A percentile compares a stretch with the other conserved stretches of the same genome.
phyloP scores from a whole-genome alignment of 2,329 filamentous ascomycete species.

The Hypoxylon sp. region DNA sequence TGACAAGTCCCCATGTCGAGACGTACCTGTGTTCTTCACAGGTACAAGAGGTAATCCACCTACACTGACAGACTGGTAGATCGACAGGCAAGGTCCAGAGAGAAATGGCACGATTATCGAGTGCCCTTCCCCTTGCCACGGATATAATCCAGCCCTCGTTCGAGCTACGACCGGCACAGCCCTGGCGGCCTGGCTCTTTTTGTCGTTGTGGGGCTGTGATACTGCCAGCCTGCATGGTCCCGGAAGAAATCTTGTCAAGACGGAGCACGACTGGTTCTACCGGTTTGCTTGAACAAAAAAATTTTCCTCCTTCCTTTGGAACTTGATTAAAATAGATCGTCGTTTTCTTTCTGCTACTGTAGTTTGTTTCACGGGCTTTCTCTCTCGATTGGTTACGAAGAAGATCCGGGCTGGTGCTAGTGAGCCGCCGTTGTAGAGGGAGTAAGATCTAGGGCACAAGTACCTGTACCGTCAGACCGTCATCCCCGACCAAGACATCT shows the following conservation, averaged over 20 bases:
- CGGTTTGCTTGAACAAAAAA: slow-evolving; percentile 7
- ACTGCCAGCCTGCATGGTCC: not conserved
- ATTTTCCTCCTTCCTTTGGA: not conserved
- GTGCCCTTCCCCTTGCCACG: slow-evolving; percentile 18
- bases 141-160: too few relatives aligned
- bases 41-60: too few relatives aligned
- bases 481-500: slow-evolving; percentile 19
- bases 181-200: slow-evolving; percentile 24
- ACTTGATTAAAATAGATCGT: slow-evolving; percentile 3
- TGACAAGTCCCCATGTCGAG: too few relatives aligned
- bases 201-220: slow-evolving; percentile 11
- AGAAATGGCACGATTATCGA: not conserved
- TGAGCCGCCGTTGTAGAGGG: not conserved
- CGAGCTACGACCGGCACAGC: too few relatives aligned
- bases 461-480: not conserved
- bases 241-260: not conserved
- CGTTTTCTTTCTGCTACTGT: not conserved
- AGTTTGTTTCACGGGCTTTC: slow-evolving; percentile 22
- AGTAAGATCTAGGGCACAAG: slow-evolving; percentile 9
- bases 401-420: not conserved
- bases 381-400: slow-evolving; percentile 17
- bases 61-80: slow-evolving; percentile 1
- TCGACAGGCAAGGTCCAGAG: not conserved
- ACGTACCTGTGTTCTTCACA: too few relatives aligned
- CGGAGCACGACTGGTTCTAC: not conserved